Evolutionary conservation across 306 rosid genomes (phyloP).

Genomic region (Citrullus colocynthis): DNA sequence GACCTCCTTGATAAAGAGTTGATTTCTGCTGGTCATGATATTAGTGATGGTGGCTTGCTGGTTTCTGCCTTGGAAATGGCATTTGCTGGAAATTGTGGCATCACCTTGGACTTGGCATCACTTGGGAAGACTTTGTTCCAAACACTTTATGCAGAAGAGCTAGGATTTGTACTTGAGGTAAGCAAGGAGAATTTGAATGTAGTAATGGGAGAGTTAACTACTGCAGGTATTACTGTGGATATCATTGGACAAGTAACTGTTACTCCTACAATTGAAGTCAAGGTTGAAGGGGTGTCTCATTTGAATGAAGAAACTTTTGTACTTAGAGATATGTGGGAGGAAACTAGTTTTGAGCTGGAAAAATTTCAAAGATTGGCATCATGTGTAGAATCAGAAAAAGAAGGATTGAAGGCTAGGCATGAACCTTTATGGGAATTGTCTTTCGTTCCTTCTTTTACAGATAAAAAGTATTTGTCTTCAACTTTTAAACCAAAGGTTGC

Average conservation of each 20-base stretch:
- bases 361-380: conserved; percentile 64
- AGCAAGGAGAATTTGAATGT: conserved; percentile 39
- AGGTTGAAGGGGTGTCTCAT: conserved; percentile 50
- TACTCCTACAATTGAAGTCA: conserved; percentile 33
- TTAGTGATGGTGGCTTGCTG: conserved; percentile 60
- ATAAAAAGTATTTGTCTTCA: conserved; percentile 35
- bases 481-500: conserved; percentile 66
- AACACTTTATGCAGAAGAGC: conserved; percentile 72
- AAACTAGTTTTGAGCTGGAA: conserved; percentile 67
- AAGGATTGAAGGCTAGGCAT: conserved; percentile 55
- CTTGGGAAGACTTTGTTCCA: conserved; percentile 49
- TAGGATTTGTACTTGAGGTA: conserved; percentile 69
- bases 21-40: conserved; percentile 39
- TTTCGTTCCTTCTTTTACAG: conserved; percentile 57
- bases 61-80: conserved; percentile 86
- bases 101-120: conserved; percentile 40
- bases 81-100: conserved; percentile 72
- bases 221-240: conserved; percentile 35
- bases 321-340: conserved; percentile 80
- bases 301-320: conserved; percentile 40
- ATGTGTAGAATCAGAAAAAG: conserved; percentile 68
- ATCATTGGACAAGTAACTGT: conserved; percentile 51
- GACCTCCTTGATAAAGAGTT: conserved; percentile 47
- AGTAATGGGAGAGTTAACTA: conserved; percentile 34
- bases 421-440: conserved; percentile 66